These are phyloP conservation scores for Epichloe gansuensis DNA, from an alignment of 2,329 filamentous ascomycete genomes.

Conservation along the genomic window DNA sequence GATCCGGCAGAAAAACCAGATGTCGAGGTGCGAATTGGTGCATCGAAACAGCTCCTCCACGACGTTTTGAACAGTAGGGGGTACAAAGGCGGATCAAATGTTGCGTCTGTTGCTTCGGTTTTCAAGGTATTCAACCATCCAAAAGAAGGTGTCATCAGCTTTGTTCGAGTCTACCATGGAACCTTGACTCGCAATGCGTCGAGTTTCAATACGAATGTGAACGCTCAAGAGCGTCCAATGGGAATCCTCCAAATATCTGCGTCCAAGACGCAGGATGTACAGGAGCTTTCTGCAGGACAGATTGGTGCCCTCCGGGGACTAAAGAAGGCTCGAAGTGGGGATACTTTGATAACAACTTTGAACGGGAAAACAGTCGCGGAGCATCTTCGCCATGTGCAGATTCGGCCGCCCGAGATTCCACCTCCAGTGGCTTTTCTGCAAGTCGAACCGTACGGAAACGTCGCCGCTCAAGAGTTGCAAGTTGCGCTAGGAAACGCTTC, in stretches of 20 bases:
- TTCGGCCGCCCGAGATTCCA: slow-evolving; percentile 79
- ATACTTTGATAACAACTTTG: slow-evolving; percentile 71
- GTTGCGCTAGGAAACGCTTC: slow-evolving; percentile 66
- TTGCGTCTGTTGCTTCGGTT: slow-evolving; percentile 49
- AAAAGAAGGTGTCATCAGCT: slow-evolving; percentile 77
- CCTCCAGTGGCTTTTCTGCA: slow-evolving; percentile 96
- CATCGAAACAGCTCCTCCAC: slow-evolving; percentile 27
- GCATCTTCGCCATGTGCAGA: slow-evolving; percentile 61
- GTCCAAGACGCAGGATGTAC: slow-evolving; percentile 73
- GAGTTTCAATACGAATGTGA: slow-evolving; percentile 79
- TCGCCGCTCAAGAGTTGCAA: slow-evolving; percentile 69
- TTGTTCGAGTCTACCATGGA: slow-evolving; percentile 85
- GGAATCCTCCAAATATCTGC: slow-evolving; percentile 84
- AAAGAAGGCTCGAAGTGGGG: slow-evolving; percentile 84
- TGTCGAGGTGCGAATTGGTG: slow-evolving; percentile 60
- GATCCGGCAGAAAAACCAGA: slow-evolving; percentile 71
- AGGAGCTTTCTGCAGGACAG: slow-evolving; percentile 69
- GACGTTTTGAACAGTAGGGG: slow-evolving; percentile 28
- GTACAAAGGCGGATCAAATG: slow-evolving; percentile 23
- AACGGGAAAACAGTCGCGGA: slow-evolving; percentile 50
- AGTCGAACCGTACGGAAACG: slow-evolving; percentile 66
- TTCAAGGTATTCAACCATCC: slow-evolving; percentile 94
- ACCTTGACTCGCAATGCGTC: slow-evolving; percentile 59
- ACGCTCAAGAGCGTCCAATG: slow-evolving; percentile 66
- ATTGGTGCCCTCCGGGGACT: slow-evolving; percentile 89